Conservation (phyloP, 768 basidiomycete genomes). For the Chiua virens region DNA sequence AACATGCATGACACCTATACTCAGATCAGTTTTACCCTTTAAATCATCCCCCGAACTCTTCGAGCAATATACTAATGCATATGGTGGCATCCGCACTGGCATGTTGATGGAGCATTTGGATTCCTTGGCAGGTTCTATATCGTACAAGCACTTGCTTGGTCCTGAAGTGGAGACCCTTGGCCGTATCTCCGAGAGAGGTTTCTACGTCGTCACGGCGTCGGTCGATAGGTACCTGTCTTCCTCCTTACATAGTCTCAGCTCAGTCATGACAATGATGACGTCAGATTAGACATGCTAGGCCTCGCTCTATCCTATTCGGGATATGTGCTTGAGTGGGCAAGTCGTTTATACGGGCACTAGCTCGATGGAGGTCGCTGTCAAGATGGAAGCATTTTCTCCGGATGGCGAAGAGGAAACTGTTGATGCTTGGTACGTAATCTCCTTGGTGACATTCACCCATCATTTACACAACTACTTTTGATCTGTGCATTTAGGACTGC, state of each 20-base stretch:
- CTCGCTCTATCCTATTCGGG: slow-evolving; percentile 56
- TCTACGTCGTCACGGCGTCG: slow-evolving; percentile 83
- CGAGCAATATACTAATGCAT: slow-evolving; percentile 70
- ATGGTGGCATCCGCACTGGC: slow-evolving; percentile 69
- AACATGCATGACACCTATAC: slow-evolving; percentile 74
- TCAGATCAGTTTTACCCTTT: slow-evolving; percentile 64
- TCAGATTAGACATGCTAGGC: slow-evolving; percentile 47
- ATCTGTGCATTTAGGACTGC: slow-evolving; percentile 54
- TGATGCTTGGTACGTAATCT: slow-evolving; percentile 56
- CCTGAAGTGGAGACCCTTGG: slow-evolving; percentile 56
- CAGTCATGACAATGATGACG: background rate
- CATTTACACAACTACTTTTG: background rate
- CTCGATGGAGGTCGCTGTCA: slow-evolving; percentile 85
- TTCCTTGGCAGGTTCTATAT: slow-evolving; percentile 80
- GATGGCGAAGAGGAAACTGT: slow-evolving; percentile 54
- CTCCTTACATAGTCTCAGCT: background rate
- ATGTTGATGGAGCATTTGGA: slow-evolving; percentile 81
- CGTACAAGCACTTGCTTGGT: slow-evolving; percentile 81
- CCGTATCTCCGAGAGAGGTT: slow-evolving; percentile 58
- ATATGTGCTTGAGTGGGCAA: slow-evolving; percentile 75
- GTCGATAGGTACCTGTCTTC: slow-evolving; percentile 58
- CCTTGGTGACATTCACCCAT: background rate
- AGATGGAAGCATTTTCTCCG: slow-evolving; percentile 67
- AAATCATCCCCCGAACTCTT: slow-evolving; percentile 54
- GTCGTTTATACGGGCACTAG: slow-evolving; percentile 76